Conservation (phyloP, 768 basidiomycete genomes). For the Gloeophyllum trabeum region DNA sequence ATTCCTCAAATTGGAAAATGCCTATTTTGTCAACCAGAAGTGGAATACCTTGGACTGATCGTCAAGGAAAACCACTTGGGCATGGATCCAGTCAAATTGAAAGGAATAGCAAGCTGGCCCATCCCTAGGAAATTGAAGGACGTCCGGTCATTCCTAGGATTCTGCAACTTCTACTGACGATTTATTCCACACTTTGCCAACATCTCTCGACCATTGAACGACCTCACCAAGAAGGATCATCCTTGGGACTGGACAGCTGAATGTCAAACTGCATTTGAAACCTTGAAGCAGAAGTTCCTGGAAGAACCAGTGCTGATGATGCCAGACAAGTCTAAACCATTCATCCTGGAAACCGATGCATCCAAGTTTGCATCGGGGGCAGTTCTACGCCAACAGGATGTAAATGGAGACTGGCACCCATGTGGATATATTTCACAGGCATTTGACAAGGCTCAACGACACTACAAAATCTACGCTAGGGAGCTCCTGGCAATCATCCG, state of each 20-base stretch:
- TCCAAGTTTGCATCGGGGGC: no score
- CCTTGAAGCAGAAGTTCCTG: no score
- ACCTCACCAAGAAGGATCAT: not conserved
- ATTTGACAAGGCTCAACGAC: no score
- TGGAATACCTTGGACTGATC: constrained; percentile 14
- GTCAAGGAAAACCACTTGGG: constrained; percentile 5
- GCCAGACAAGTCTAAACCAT: no score
- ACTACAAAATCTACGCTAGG: no score
- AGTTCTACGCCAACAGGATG: no score
- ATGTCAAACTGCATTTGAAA: no score
- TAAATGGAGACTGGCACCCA: no score
- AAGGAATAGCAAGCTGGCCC: constrained; percentile 15
- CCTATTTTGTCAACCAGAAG: constrained; percentile 3
- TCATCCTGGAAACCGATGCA: no score
- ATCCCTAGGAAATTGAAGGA: constrained; percentile 12
- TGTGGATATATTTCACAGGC: no score
- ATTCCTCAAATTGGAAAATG: constrained; percentile 8
- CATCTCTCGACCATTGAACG: not conserved
- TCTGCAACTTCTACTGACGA: constrained; percentile 20
- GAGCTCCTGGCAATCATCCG: no score
- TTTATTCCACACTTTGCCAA: constrained; percentile 16
- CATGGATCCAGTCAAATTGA: constrained; percentile 17
- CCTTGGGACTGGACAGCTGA: constrained; percentile 1
- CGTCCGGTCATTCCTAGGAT: constrained; percentile 17
- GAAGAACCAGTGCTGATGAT: no score